Evolutionary conservation across 306 rosid genomes (phyloP).

Genomic region (Amphicarpaea edgeworthii): DNA sequence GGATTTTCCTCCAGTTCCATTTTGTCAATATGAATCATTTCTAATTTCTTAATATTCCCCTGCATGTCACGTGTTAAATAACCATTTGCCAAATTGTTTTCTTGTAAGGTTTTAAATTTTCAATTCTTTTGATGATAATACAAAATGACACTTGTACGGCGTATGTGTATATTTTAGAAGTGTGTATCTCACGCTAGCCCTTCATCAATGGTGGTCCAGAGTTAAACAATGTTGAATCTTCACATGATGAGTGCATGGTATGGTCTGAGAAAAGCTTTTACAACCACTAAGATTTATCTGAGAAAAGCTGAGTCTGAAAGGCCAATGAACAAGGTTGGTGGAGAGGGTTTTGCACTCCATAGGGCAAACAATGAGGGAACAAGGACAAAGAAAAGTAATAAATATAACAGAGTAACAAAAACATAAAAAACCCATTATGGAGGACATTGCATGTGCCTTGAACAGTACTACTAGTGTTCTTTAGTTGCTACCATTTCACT

Average conservation of each 20-base stretch:
- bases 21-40: conserved; percentile 5
- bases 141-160: conserved; percentile 28
- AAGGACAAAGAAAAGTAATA: conserved; percentile 31
- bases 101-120: not conserved
- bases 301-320: conserved; percentile 29
- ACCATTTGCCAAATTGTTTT: conserved; percentile 29
- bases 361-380: conserved; percentile 26
- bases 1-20: conserved; percentile 5
- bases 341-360: conserved; percentile 32
- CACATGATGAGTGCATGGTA: conserved; percentile 48
- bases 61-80: conserved; percentile 43
- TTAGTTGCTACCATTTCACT: conserved; percentile 15
- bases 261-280: conserved; percentile 38
- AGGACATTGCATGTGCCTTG: conserved; percentile 45
- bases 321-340: conserved; percentile 24
- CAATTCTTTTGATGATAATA: conserved; percentile 1
- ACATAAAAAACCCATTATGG: not conserved
- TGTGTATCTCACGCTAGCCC: not conserved
- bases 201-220: conserved; percentile 21
- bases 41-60: not conserved
- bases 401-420: not conserved
- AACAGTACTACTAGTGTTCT: conserved; percentile 25
- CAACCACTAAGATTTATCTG: conserved; percentile 15
- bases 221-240: not conserved
- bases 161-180: not conserved